These are phyloP conservation scores for Lasiodiplodia citricola DNA, from an alignment of 2,329 filamentous ascomycete species.

Conservation along the genomic window DNA sequence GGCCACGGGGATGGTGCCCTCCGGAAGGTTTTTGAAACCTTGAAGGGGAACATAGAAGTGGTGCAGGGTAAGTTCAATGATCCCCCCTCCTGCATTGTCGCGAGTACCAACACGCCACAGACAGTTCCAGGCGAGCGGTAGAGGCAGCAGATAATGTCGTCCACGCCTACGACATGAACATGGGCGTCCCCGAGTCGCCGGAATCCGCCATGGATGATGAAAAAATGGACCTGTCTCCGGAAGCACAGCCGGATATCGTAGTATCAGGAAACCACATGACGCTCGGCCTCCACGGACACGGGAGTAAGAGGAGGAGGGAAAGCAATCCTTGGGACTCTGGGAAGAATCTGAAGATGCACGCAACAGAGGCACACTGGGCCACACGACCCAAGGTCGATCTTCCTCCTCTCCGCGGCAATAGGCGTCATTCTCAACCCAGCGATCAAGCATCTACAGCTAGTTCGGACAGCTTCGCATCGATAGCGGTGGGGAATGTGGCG, in stretches of 20 bases:
- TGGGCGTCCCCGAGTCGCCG: constrained; percentile 72
- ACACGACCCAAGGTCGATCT: constrained; percentile 7
- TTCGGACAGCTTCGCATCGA: constrained; percentile 15
- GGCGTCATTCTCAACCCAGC: neutral
- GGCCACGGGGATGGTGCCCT: constrained; percentile 57
- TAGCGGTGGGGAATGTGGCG: neutral
- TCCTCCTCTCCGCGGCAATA: neutral
- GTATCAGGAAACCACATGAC: constrained; percentile 50
- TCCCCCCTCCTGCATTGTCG: neutral
- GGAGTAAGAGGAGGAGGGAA: constrained; percentile 51
- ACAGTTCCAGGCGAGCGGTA: constrained; percentile 72
- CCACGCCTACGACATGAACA: constrained; percentile 75
- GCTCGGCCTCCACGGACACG: constrained; percentile 42
- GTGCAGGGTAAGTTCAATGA: constrained; percentile 63
- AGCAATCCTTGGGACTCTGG: constrained; percentile 40
- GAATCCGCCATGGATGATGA: constrained; percentile 48
- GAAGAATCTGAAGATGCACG: constrained; percentile 30
- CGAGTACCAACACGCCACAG: constrained; percentile 44
- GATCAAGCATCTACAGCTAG: constrained; percentile 21
- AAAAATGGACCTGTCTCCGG: constrained; percentile 30
- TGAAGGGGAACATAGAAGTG: constrained; percentile 73
- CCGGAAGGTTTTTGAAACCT: constrained; percentile 62
- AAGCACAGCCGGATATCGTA: constrained; percentile 51
- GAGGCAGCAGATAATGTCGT: constrained; percentile 78
- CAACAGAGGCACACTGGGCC: constrained; percentile 22